Evolutionary conservation across 108 stramenopile genomes (phyloP).

Genomic region (Seminavis robusta): DNA sequence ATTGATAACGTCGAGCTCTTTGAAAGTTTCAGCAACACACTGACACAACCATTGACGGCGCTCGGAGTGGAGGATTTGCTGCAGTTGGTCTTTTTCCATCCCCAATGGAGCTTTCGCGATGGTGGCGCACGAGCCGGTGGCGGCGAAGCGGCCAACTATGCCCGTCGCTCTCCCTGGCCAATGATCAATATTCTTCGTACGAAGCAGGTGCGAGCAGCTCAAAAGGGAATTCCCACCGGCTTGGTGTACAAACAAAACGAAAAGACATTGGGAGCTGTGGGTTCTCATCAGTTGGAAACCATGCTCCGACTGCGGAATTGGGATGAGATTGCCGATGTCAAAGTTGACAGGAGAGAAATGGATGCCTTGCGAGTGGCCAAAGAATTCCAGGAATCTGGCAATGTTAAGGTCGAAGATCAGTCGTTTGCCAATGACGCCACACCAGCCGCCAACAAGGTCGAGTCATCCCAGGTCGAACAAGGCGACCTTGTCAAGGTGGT

Average conservation of each 20-base stretch:
- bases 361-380: slow-evolving; percentile 81
- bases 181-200: slow-evolving; percentile 98
- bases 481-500: slow-evolving; percentile 80
- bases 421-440: slow-evolving; percentile 57
- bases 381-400: slow-evolving; percentile 71
- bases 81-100: slow-evolving; percentile 98
- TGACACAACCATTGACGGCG: slow-evolving; percentile 85
- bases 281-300: slow-evolving; percentile 71
- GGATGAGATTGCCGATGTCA: slow-evolving; percentile 67
- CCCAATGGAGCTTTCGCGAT: slow-evolving; percentile 92
- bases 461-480: slow-evolving; percentile 68
- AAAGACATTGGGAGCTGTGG: slow-evolving; percentile 78
- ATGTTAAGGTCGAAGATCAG: slow-evolving; percentile 55
- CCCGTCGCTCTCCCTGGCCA: slow-evolving; percentile 90
- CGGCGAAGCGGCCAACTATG: slow-evolving; percentile 90
- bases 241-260: slow-evolving; percentile 96
- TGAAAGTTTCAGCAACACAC: slow-evolving; percentile 82
- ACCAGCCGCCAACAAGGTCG: slow-evolving; percentile 78
- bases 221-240: slow-evolving; percentile 94
- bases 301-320: slow-evolving; percentile 91
- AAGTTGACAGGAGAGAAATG: slow-evolving; percentile 81
- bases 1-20: slow-evolving; percentile 88
- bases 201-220: slow-evolving; percentile 88
- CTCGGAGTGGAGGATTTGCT: slow-evolving; percentile 74
- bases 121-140: slow-evolving; percentile 75